These are phyloP conservation scores for Cutaneotrichosporon arboriforme DNA, from an alignment of 1,284 basidiomycete genomes.

Conservation along the genomic window DNA sequence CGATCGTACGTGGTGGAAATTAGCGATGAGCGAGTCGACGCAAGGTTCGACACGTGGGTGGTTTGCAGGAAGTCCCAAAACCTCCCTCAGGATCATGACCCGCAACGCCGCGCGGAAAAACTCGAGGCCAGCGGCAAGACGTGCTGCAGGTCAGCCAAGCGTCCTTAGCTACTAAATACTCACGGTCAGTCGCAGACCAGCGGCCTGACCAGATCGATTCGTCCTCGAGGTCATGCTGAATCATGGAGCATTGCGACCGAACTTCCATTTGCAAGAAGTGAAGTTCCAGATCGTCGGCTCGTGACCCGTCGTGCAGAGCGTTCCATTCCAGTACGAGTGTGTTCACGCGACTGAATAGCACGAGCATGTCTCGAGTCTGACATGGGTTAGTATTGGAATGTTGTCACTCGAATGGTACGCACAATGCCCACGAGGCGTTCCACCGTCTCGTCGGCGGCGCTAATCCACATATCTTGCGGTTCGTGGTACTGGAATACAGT, in stretches of 20 bases:
- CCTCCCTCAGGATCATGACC: neutral
- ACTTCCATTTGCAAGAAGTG: neutral
- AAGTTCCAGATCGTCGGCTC: neutral
- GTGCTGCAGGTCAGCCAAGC: neutral
- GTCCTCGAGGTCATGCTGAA: conserved; percentile 1
- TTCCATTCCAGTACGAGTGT: neutral
- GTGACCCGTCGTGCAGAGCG: neutral
- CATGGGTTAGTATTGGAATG: neutral
- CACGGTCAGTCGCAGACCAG: neutral
- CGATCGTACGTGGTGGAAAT: neutral
- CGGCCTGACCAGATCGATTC: neutral
- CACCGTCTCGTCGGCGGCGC: neutral
- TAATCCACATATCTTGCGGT: neutral
- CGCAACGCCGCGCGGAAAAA: conserved; percentile 1
- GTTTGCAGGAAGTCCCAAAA: neutral
- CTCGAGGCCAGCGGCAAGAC: neutral
- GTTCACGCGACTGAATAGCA: neutral
- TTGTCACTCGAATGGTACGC: neutral
- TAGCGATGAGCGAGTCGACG: neutral
- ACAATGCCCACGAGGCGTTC: neutral
- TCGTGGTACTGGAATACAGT: neutral
- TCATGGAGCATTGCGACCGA: conserved; percentile 1
- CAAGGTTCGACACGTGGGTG: neutral
- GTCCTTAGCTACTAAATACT: neutral
- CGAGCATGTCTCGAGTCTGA: neutral